Evolutionary conservation across 352 stramenopile genomes (phyloP).

Genomic region (Aphanomyces euteiches): DNA sequence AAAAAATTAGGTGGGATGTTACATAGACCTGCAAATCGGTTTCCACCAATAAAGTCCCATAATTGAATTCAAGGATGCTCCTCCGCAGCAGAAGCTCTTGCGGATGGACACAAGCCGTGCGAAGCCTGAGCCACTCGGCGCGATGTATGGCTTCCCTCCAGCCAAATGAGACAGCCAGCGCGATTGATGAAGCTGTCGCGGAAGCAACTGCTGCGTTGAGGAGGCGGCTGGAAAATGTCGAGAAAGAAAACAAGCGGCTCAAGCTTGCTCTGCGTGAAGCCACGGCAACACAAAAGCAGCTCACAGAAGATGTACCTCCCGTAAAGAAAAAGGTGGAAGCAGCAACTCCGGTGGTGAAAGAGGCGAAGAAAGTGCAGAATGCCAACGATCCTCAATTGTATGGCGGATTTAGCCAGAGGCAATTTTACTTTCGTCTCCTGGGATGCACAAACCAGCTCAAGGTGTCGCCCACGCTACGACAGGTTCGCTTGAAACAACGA

Average conservation of each 20-base stretch:
- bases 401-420: not conserved
- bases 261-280: slow-evolving; percentile 5
- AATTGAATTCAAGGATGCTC: not conserved
- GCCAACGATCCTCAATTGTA: not conserved
- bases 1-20: not conserved
- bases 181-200: slow-evolving; percentile 20
- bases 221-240: not conserved
- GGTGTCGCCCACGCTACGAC: slow-evolving; percentile 15
- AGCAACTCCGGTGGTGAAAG: not conserved
- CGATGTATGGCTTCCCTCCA: slow-evolving; percentile 9
- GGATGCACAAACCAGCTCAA: slow-evolving; percentile 1
- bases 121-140: not conserved
- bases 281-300: slow-evolving; percentile 3
- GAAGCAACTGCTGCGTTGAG: slow-evolving; percentile 15
- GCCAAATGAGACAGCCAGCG: not conserved
- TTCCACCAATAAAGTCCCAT: slow-evolving; percentile 18
- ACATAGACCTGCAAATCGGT: slow-evolving; percentile 5
- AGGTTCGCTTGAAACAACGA: not conserved
- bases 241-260: slow-evolving; percentile 15
- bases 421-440: slow-evolving; percentile 27
- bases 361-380: not conserved
- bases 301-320: not conserved
- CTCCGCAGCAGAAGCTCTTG: not conserved
- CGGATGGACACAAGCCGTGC: not conserved
- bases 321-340: not conserved